Percentiles rank a stretch among this genome's conserved stretches.
Evolutionary conservation across 2,329 filamentous ascomycete genomes (phyloP).

Genomic region (Aspergillus neoniger): DNA sequence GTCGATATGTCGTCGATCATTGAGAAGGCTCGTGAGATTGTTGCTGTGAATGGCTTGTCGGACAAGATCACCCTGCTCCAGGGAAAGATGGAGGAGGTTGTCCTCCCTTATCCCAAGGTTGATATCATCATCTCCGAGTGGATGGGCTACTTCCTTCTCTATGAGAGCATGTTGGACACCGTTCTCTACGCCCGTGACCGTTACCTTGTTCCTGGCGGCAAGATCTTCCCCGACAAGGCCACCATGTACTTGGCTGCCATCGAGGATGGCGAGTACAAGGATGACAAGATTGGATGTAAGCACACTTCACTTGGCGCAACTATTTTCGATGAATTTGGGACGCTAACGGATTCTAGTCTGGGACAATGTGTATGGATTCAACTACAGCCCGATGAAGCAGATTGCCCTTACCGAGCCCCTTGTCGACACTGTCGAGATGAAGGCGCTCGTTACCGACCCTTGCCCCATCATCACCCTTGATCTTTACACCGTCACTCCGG

Average conservation of each 20-base stretch:
- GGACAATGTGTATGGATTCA: constrained; percentile 98
- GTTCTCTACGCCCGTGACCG: constrained; percentile 94
- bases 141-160: constrained; percentile 99
- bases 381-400: constrained; percentile 91
- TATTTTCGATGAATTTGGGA: neutral
- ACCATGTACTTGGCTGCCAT: constrained; percentile 97
- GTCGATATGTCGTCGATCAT: constrained; percentile 99
- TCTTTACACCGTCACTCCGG: constrained; percentile 82
- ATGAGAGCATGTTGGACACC: constrained; percentile 98
- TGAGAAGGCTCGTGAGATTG: constrained; percentile 95
- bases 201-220: constrained; percentile 80
- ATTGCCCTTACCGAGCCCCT: constrained; percentile 93
- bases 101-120: constrained; percentile 89
- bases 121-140: constrained; percentile 99
- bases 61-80: constrained; percentile 97
- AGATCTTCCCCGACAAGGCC: constrained; percentile 99
- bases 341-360: constrained; percentile 67
- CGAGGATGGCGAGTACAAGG: constrained; percentile 99
- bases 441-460: constrained; percentile 94
- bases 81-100: constrained; percentile 99
- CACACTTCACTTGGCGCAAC: constrained; percentile 17
- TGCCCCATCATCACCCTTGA: constrained; percentile 82
- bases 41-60: constrained; percentile 84
- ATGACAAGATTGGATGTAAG: constrained; percentile 99
- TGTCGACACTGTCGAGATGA: constrained; percentile 96